Evolutionary conservation across 2,329 filamentous ascomycete species (phyloP).

Genomic region (Nigrograna mackinnonii): DNA sequence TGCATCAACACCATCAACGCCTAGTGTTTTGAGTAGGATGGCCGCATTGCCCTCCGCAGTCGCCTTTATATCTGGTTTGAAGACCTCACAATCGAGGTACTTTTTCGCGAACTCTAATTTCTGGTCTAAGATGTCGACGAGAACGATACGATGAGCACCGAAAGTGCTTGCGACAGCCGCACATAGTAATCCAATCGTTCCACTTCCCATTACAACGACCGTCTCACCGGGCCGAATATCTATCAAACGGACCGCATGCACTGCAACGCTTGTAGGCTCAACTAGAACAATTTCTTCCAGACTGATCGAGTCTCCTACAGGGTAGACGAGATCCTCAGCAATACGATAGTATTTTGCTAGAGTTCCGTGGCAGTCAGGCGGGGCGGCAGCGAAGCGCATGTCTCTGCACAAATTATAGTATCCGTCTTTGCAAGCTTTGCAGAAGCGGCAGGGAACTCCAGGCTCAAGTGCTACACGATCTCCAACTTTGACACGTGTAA

Average conservation of each 20-base stretch:
- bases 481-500: constrained; percentile 67
- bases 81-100: neutral
- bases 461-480: constrained; percentile 93
- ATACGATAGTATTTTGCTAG: constrained; percentile 89
- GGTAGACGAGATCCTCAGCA: constrained; percentile 89
- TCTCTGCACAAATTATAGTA: constrained; percentile 90
- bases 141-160: constrained; percentile 65
- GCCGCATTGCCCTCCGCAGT: neutral
- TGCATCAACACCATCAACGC: constrained; percentile 80
- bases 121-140: neutral
- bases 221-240: constrained; percentile 80
- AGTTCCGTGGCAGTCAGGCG: constrained; percentile 66
- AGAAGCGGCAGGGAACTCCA: constrained; percentile 84
- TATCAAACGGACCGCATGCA: constrained; percentile 82
- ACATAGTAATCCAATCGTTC: constrained; percentile 87
- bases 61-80: neutral
- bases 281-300: constrained; percentile 87
- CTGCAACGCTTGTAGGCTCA: constrained; percentile 84
- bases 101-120: neutral
- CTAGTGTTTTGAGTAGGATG: constrained; percentile 58
- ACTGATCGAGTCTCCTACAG: constrained; percentile 78
- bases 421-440: constrained; percentile 84
- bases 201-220: constrained; percentile 85
- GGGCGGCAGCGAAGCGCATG: constrained; percentile 84
- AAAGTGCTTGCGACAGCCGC: constrained; percentile 66